These are phyloP conservation scores for Kondoa subrosea DNA, from an alignment of 768 basidiomycete species.

Conservation along the genomic window DNA sequence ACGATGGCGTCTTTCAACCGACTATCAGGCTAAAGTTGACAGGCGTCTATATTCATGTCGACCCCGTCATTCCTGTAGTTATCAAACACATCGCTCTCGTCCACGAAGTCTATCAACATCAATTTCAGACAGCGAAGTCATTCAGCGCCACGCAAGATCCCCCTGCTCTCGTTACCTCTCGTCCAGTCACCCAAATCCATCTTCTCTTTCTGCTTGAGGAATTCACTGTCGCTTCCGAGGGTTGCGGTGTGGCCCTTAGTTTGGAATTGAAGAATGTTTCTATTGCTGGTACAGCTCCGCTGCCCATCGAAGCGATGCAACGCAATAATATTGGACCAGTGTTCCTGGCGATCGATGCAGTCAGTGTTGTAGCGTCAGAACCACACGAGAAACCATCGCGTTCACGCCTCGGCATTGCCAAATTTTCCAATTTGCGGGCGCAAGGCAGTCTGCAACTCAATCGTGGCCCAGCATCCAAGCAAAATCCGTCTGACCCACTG, in stretches of 20 bases:
- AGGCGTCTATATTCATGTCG: conserved; percentile 8
- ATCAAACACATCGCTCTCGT: conserved; percentile 21
- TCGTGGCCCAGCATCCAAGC: not conserved
- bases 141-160: not conserved
- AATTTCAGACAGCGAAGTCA: conserved; percentile 5
- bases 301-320: not conserved
- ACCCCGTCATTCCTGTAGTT: conserved; percentile 19
- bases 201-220: not conserved
- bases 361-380: not conserved
- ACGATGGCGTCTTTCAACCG: not conserved
- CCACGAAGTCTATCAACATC: conserved; percentile 17
- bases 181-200: not conserved
- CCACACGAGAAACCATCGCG: not conserved
- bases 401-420: not conserved
- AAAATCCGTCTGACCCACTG: not conserved
- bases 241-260: not conserved
- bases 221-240: not conserved
- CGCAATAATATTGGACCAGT: not conserved
- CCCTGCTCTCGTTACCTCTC: not conserved
- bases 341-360: not conserved
- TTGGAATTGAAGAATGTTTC: not conserved
- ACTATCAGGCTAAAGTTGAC: not conserved
- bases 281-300: not conserved
- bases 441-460: not conserved
- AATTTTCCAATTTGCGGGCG: conserved; percentile 1